These are phyloP conservation scores for Forsythia suspensa DNA, from an alignment of 257 asterid genomes.

Conservation along the genomic window DNA sequence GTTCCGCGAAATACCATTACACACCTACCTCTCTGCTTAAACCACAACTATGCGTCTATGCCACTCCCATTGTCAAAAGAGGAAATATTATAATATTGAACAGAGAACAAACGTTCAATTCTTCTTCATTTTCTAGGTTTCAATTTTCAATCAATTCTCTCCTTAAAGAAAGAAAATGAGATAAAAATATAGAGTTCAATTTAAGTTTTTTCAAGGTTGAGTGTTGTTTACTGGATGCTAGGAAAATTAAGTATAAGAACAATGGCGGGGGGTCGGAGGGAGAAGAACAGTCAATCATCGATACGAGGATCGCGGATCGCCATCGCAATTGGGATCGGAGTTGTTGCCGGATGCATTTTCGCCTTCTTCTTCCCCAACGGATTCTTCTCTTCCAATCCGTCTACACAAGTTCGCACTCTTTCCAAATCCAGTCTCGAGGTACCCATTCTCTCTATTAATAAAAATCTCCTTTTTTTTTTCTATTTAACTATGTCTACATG, in stretches of 20 bases:
- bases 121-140: background rate
- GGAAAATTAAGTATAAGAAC: background rate
- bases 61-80: background rate
- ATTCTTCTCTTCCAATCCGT: conserved; percentile 43
- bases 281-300: conserved; percentile 41
- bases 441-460: background rate
- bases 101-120: background rate
- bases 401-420: conserved; percentile 28
- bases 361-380: conserved; percentile 72
- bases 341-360: conserved; percentile 60
- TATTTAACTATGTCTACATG: background rate
- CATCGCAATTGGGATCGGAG: conserved; percentile 60
- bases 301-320: conserved; percentile 62
- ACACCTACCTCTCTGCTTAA: background rate
- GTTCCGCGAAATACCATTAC: background rate
- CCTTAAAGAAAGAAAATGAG: background rate
- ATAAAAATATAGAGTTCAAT: background rate
- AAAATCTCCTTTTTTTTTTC: background rate
- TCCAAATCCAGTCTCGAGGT: conserved; percentile 49
- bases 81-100: background rate
- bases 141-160: background rate
- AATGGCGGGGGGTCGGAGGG: conserved; percentile 72
- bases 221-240: background rate
- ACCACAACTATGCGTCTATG: background rate
- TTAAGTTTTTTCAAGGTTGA: background rate